A percentile compares a stretch with the other conserved stretches of the same genome.
These are phyloP conservation scores for Auricularia auricula-judae DNA, from an alignment of 768 basidiomycete genomes.

Conservation along the genomic window DNA sequence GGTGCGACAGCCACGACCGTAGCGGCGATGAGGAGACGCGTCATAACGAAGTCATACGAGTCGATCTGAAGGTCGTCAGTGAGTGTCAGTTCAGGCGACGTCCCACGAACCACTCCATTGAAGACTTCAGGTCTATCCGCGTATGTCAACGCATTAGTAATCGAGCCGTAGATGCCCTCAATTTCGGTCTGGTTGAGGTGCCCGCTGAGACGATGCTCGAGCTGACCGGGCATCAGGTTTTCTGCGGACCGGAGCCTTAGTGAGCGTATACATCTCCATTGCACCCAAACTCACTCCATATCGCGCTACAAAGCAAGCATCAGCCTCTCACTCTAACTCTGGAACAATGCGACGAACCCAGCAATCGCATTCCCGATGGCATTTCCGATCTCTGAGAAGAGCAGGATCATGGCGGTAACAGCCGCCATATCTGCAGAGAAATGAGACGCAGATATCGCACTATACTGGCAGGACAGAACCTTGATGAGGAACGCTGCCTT, in stretches of 20 bases:
- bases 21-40: constrained; percentile 42
- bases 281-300: not conserved
- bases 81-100: constrained; percentile 40
- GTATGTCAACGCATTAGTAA: constrained; percentile 37
- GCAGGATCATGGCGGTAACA: constrained; percentile 54
- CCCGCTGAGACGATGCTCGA: constrained; percentile 41
- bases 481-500: constrained; percentile 50
- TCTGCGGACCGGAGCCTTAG: not conserved
- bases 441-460: not conserved
- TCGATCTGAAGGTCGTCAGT: not conserved
- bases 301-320: not conserved
- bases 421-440: constrained; percentile 42
- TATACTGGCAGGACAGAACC: not conserved
- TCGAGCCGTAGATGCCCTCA: constrained; percentile 41
- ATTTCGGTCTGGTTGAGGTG: constrained; percentile 32
- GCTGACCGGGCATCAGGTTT: constrained; percentile 50
- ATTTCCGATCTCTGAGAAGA: constrained; percentile 59
- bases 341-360: constrained; percentile 25
- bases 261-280: not conserved
- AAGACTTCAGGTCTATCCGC: constrained; percentile 37
- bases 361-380: constrained; percentile 48
- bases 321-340: not conserved
- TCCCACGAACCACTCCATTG: constrained; percentile 24
- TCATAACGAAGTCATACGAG: constrained; percentile 48
- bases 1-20: constrained; percentile 46